Evolutionary conservation across 2,329 filamentous ascomycete species (phyloP), one percentile per base, ranked within the genome.

Genomic region (Calonectria hongkongensis): DNA sequence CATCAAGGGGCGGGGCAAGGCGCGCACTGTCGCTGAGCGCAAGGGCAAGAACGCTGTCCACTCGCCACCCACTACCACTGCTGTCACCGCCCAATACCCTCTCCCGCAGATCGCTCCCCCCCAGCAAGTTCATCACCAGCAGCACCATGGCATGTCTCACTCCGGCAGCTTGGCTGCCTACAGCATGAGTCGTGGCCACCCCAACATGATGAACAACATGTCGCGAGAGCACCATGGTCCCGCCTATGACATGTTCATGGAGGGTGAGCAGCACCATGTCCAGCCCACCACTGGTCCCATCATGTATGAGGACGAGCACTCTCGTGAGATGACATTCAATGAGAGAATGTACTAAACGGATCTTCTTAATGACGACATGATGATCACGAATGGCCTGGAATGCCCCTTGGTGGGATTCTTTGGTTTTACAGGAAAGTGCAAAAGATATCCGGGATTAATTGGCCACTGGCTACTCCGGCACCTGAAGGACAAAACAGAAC

Each of bases 1-100:
- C 1, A 98, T 98, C 87, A 98, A 98, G 85, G 97, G 97, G 13
- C 92, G 97, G 56, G 97, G 97, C 51, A 97, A 96, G 82, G 94
- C 96, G 78, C 89, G 95, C 70, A 92, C 92, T 71, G 93, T 95
- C 67, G 80, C 81, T 10, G 80, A 79, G 25, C 76, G 80, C 30
- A 83, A 83, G 71, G 73, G 74, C 27, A 84, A 82, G 77, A 75
- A 68, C 12, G 75, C 75, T 45, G 68, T 76, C 25, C 72, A 78
- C 45, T 79, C 81, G 13, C 80, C 78, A 47, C 78, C 74, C 8
- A 68, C 68, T 28, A 64, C 68, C 27, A 64, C 69, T 45, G 28
- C 76, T 10, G 68, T 71, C 10, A 67, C 74, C 7, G 67, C 74
- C 36, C 80, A 81, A 39, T 76, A 80, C 43, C 72, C 77, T 65